Conservation (phyloP, 495 filamentous ascomycete genomes). For the Margaritispora aquatica region DNA sequence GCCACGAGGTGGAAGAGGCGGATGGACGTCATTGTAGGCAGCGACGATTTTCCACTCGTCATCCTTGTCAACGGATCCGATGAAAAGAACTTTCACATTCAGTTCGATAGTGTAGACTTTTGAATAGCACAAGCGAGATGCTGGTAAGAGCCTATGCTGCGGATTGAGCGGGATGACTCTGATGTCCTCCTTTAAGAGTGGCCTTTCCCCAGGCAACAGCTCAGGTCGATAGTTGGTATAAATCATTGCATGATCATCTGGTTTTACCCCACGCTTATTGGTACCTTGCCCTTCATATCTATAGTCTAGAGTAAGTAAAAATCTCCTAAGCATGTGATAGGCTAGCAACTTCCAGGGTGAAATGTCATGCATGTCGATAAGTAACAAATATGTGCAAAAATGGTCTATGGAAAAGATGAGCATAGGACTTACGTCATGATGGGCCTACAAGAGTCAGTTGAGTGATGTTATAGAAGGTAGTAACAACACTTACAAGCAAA, state of each 20-base stretch:
- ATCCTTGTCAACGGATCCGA: conserved; percentile 1
- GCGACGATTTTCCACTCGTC: background rate
- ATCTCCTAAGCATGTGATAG: background rate
- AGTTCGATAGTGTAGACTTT: conserved; percentile 22
- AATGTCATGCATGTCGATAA: too few relatives aligned
- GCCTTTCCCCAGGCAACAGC: background rate
- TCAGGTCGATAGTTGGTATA: background rate
- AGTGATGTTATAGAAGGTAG: background rate
- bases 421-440: background rate
- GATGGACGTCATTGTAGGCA: background rate
- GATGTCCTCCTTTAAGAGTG: background rate
- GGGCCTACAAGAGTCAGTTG: background rate
- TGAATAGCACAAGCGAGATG: conserved; percentile 14
- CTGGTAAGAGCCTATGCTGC: conserved; percentile 10
- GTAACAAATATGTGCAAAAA: too few relatives aligned
- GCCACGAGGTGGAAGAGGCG: background rate
- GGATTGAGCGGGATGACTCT: conserved; percentile 1
- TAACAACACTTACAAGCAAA: conserved; percentile 14
- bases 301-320: background rate
- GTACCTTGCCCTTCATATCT: conserved; percentile 1
- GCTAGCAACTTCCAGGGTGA: background rate
- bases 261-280: background rate
- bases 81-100: conserved; percentile 18
- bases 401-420: background rate
- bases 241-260: conserved; percentile 9